Evolutionary conservation across 495 filamentous ascomycete species (phyloP), one percentile per base, ranked within the genome.

Genomic region (Penicillium soppii): DNA sequence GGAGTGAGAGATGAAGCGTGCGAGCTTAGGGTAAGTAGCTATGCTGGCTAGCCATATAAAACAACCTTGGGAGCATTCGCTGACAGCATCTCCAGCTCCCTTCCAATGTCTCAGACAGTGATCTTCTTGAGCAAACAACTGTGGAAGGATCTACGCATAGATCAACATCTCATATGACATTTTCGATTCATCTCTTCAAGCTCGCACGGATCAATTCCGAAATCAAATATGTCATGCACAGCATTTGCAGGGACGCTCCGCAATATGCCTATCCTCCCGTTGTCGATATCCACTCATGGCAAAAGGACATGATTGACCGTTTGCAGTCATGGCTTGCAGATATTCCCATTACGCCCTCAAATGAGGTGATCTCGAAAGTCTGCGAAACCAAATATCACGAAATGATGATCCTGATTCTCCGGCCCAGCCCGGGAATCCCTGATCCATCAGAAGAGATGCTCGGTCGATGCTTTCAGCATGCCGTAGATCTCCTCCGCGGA

Each of bases 1-100:
- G 74, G 74, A n/a, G 53, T 78, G 17, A 59, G 72, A 26, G 75
- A 78, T 52, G 75, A 78, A 49, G 74, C 68, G 15, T 78, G 75
- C 47, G 75, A 78, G 19, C 61, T 78, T 30, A 51, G 75, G 25
- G 73, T 76, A 52, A 53, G 67, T 65, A 7, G 42, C 13, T 22
- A 0, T 3, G 36, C 40, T 7, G 30, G 19, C 1, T n/a, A 30
- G 3, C 7, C 20, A 10, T n/a, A 20, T 17, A 4, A 7, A 15
- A 4, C 15, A 13, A 40, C 2, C 20, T 22, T 16, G 22, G 16
- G 4, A 27, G 5, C 25, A 27, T 27, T n/a, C n/a, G n/a, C 53
- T 57, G 15, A 63, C 16, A 41, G 13, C 21, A 16, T 5, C 1
- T 17, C 7, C 32, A 74, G 69, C 47, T 74, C 23, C 66, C 68